Evolutionary conservation across 805 yeast species (phyloP).

Genomic region (Candida silvicultrix): DNA sequence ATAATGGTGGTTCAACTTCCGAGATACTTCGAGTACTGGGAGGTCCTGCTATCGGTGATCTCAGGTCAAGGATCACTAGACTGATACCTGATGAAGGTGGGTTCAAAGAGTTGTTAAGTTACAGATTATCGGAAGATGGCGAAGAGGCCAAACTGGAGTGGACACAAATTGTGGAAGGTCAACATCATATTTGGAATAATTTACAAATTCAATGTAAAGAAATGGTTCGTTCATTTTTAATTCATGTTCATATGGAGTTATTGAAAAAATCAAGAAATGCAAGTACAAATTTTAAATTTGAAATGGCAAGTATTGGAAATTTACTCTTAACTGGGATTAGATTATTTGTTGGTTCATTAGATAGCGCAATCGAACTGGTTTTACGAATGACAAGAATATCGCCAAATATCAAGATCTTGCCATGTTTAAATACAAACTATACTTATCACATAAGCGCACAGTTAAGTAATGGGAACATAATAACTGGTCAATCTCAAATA

Average conservation of each 20-base stretch:
- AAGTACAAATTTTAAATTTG: slow-evolving; percentile 59
- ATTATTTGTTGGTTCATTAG: slow-evolving; percentile 76
- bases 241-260: slow-evolving; percentile 73
- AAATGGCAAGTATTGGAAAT: slow-evolving; percentile 81
- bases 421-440: slow-evolving; percentile 80
- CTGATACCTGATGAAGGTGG: slow-evolving; percentile 51
- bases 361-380: slow-evolving; percentile 74
- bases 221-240: slow-evolving; percentile 67
- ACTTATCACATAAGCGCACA: slow-evolving; percentile 82
- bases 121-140: slow-evolving; percentile 44
- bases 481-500: slow-evolving; percentile 90
- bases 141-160: slow-evolving; percentile 62
- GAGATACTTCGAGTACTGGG: slow-evolving; percentile 82
- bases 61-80: slow-evolving; percentile 73
- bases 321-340: slow-evolving; percentile 77
- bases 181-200: slow-evolving; percentile 60
- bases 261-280: slow-evolving; percentile 56
- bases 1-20: slow-evolving; percentile 93
- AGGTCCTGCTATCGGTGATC: slow-evolving; percentile 94
- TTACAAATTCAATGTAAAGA: slow-evolving; percentile 57
- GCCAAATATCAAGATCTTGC: slow-evolving; percentile 51
- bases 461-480: slow-evolving; percentile 59
- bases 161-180: slow-evolving; percentile 73
- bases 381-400: slow-evolving; percentile 57
- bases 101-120: slow-evolving; percentile 31